Conservation (phyloP, 2,329 filamentous ascomycete genomes). For the Furcasterigmium sp. region DNA sequence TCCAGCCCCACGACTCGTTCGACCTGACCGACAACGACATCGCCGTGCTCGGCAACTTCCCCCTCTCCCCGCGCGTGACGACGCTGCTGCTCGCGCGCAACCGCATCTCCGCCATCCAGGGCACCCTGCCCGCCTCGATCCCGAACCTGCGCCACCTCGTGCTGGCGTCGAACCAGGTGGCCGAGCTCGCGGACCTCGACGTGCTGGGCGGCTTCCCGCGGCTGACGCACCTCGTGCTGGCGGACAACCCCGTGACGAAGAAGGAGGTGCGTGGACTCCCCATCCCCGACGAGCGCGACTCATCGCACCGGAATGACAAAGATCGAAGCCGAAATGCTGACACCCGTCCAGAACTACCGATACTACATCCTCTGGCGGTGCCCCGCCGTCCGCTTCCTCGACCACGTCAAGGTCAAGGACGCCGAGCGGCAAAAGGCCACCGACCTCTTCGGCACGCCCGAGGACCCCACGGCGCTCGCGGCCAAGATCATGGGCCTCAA, state of each 20-base stretch:
- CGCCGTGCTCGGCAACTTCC: slow-evolving; percentile 83
- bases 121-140: slow-evolving; percentile 65
- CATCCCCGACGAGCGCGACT: too few species aligned
- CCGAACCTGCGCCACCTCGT: slow-evolving; percentile 80
- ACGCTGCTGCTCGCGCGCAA: slow-evolving; percentile 89
- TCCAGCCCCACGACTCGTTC: slow-evolving; percentile 87
- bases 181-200: slow-evolving; percentile 83
- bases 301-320: too few species aligned
- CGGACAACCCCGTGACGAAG: slow-evolving; percentile 85
- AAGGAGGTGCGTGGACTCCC: slow-evolving; percentile 68
- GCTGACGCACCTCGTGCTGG: slow-evolving; percentile 74
- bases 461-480: slow-evolving; percentile 76
- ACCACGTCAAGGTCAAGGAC: slow-evolving; percentile 88
- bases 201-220: slow-evolving; percentile 62
- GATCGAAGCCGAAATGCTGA: too few species aligned
- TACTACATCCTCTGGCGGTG: slow-evolving; percentile 87
- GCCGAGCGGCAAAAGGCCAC: slow-evolving; percentile 70
- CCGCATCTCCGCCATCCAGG: slow-evolving; percentile 76
- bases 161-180: slow-evolving; percentile 75
- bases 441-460: slow-evolving; percentile 76
- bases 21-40: slow-evolving; percentile 99
- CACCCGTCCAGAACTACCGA: slow-evolving; percentile 71
- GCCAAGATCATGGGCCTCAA: slow-evolving; percentile 81
- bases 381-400: slow-evolving; percentile 80
- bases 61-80: slow-evolving; percentile 79